Evolutionary conservation across 2,329 filamentous ascomycete genomes (phyloP).

Genomic region (Pyricularia sp.): DNA sequence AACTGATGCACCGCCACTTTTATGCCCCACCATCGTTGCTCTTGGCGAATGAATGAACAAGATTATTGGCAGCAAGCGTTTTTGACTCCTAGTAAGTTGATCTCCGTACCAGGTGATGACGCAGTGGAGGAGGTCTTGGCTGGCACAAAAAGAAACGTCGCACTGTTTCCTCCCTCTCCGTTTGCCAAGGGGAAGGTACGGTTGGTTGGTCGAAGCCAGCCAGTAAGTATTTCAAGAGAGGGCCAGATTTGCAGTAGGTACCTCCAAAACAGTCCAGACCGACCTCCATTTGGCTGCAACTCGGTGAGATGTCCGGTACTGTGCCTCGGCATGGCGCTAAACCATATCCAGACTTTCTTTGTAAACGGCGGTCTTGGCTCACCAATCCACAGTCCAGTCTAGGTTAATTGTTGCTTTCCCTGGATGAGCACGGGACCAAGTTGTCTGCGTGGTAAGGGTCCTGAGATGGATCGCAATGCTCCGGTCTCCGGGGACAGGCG

Average conservation of each 20-base stretch:
- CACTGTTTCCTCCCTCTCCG: not conserved
- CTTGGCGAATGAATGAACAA: not conserved
- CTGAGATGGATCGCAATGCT: not conserved
- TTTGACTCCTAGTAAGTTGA: not conserved
- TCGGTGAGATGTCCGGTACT: not conserved
- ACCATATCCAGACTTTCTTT: not conserved
- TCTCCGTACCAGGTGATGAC: not conserved
- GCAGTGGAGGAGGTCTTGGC: not conserved
- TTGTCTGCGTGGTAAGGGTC: not conserved
- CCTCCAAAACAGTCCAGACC: not conserved
- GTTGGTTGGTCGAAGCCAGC: no score
- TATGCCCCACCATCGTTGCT: not conserved
- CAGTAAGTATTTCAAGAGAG: no score
- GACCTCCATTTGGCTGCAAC: not conserved
- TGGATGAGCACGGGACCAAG: not conserved
- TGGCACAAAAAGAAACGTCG: not conserved
- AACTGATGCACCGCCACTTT: not conserved
- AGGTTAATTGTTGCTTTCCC: not conserved
- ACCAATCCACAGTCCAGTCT: not conserved
- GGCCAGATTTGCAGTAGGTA: not conserved
- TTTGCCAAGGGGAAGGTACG: not conserved
- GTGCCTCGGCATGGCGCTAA: not conserved
- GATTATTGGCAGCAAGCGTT: not conserved
- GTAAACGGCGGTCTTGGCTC: not conserved
- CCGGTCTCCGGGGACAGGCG: not conserved